Conservation (phyloP, 225 moss, liverwort and hornwort species). For the Bryoerythrophyllum caledonicum region DNA sequence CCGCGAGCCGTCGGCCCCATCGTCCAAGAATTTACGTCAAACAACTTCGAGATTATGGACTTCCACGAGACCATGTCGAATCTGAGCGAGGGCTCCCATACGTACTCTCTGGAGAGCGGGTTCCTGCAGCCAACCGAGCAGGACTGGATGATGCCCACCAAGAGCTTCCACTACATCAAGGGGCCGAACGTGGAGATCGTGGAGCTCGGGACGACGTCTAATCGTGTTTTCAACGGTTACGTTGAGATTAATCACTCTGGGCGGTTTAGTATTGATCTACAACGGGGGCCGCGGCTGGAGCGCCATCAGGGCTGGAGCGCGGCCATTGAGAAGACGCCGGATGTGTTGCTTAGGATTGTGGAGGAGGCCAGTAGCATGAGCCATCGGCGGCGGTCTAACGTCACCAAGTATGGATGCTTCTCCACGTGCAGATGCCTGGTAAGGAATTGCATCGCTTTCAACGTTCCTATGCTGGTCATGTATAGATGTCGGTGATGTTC, state of each 20-base stretch:
- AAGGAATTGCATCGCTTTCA: not conserved
- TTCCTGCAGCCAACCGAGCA: slow-evolving; percentile 41
- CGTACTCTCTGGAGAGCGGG: slow-evolving; percentile 47
- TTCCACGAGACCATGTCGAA: slow-evolving; percentile 47
- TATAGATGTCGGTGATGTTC: too few relatives aligned
- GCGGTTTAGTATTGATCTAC: slow-evolving; percentile 60
- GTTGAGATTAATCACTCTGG: slow-evolving; percentile 60
- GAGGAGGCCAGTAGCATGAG: slow-evolving; percentile 54
- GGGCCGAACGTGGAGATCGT: slow-evolving; percentile 49
- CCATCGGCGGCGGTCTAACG: slow-evolving; percentile 39
- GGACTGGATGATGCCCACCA: slow-evolving; percentile 53
- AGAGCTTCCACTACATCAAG: slow-evolving; percentile 55
- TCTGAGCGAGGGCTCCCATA: slow-evolving; percentile 52
- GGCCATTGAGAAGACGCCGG: slow-evolving; percentile 55
- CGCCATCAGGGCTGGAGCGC: slow-evolving; percentile 44
- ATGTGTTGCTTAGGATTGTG: slow-evolving; percentile 60
- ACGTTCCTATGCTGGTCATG: too few relatives aligned
- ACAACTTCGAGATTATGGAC: slow-evolving; percentile 43
- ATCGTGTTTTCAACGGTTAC: slow-evolving; percentile 45
- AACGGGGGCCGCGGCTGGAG: slow-evolving; percentile 57
- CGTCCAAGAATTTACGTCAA: slow-evolving; percentile 51
- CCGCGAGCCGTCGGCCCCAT: slow-evolving; percentile 64
- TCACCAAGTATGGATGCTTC: slow-evolving; percentile 42
- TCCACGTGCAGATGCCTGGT: slow-evolving; percentile 63
- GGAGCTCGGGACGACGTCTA: slow-evolving; percentile 39